Conservation (phyloP, 108 stramenopile genomes). For the Aurantiochytrium sp. region DNA sequence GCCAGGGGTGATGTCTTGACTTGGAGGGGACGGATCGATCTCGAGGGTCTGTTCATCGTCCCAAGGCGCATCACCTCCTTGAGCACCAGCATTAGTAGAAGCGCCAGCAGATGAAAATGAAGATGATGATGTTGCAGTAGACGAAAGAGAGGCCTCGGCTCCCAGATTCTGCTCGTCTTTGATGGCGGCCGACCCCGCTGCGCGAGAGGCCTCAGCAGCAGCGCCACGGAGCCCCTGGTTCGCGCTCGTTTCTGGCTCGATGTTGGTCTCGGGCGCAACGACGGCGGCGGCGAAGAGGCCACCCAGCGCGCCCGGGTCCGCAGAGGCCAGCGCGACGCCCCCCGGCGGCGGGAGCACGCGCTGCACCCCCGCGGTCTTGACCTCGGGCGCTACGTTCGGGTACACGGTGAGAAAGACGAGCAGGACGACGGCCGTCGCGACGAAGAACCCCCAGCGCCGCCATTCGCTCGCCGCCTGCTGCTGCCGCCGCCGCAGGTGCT, state of each 20-base stretch:
- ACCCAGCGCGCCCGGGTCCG: not conserved
- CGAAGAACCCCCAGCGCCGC: not conserved
- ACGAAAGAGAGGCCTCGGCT: not conserved
- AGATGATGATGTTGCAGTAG: not conserved
- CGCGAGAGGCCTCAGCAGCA: no score
- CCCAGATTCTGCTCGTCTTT: not conserved
- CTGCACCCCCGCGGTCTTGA: not conserved
- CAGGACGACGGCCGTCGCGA: not conserved
- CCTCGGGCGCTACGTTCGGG: not conserved
- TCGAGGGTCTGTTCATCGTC: not conserved
- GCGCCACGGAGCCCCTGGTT: no score
- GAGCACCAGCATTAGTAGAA: not conserved
- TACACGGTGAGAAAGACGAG: not conserved
- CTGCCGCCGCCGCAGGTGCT: not conserved
- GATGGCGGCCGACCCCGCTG: no score
- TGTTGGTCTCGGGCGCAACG: not conserved
- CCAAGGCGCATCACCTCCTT: not conserved
- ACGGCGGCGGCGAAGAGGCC: not conserved
- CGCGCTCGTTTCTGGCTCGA: not conserved
- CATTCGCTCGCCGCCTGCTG: not conserved
- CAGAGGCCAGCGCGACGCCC: not conserved
- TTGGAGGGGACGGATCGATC: no score
- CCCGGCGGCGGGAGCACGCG: not conserved
- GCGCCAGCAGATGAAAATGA: not conserved
- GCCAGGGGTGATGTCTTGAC: no score